These are phyloP conservation scores for Spizellomyces sp. DNA, from an alignment of 192 early-diverging fungal genomes.

Conservation along the genomic window DNA sequence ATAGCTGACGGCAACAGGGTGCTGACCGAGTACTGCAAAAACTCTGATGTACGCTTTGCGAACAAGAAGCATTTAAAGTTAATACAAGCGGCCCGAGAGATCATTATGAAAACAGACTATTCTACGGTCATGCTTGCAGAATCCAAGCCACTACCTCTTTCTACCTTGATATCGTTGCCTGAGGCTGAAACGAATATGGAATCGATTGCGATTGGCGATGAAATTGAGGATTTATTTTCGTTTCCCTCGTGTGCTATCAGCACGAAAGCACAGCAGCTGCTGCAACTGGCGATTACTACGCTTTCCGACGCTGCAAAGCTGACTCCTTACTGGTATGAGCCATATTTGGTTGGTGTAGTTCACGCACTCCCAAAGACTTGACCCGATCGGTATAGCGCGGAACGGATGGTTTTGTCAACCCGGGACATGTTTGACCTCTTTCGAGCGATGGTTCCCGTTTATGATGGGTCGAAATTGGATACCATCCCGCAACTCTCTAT, in stretches of 20 bases:
- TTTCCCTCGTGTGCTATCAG: conserved; percentile 34
- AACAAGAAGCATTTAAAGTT: conserved; percentile 5
- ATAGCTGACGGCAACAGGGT: background rate
- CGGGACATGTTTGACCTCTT: conserved; percentile 53
- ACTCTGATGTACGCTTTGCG: background rate
- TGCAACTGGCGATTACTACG: conserved; percentile 6
- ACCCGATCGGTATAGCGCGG: background rate
- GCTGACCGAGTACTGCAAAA: background rate
- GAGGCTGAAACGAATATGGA: too few relatives aligned
- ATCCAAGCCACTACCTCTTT: too few relatives aligned
- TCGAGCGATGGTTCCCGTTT: conserved; percentile 60
- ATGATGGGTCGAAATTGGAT: conserved; percentile 48
- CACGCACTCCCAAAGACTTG: background rate
- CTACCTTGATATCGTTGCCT: too few relatives aligned
- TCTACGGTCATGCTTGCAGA: too few relatives aligned
- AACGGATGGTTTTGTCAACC: background rate
- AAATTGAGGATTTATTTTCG: conserved; percentile 5
- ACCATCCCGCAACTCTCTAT: conserved; percentile 56
- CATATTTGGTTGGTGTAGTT: background rate
- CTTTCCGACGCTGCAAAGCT: conserved; percentile 8
- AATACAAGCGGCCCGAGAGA: background rate
- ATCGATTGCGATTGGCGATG: background rate
- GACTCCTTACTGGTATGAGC: conserved; percentile 11
- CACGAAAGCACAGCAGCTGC: conserved; percentile 7
- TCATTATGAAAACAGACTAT: background rate